Evolutionary conservation across 2,329 filamentous ascomycete species (phyloP), one percentile per base, ranked within the genome.

Genomic region (Fusarium nelsonii): DNA sequence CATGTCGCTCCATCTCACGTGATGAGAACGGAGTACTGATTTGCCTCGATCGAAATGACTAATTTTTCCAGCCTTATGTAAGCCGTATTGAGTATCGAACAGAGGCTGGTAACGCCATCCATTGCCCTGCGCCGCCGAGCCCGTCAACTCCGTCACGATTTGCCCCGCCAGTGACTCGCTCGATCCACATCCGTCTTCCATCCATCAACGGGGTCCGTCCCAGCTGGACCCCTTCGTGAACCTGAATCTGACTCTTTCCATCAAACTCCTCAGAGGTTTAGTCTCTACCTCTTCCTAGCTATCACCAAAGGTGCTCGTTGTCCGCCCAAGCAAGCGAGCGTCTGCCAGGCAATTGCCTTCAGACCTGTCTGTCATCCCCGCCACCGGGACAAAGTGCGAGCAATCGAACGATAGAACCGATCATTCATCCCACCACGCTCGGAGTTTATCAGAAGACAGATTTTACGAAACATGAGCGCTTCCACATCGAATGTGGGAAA

Each of bases 401-500:
- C 41, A 33, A 54, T 63, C 55, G 32, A 68, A 58, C 53, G 37
- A 57, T 63, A 70, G 55, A 58, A 20, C 39, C 58, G 45, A 39
- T 48, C 20, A 16, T 58, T 49, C 34, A 55, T 50, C 56, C 55
- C 39, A 48, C 28, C 28, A 20, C 43, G 39, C 30, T 54, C 45
- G 40, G 55, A 41, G 49, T 20, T 32, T 18, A 5, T 32, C 28
- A 32, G 18, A 49, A 46, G 14, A 18, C 46, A 23, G 15, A 28
- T 23, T n/a, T 33, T 30, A 52, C 63, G 68, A 15, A 76, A 71
- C 58, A 80, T 81, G 79, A 81, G 74, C 71, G 61, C 77, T 48
- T 75, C 75, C 51, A 77, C 74, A 58, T 64, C 75, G 30, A 75
- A 58, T 65, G 57, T 75, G 79, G 85, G 84, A 79, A 88, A 88